Conservation (phyloP, 257 asterid species). For the Gardenia jasminoides region DNA sequence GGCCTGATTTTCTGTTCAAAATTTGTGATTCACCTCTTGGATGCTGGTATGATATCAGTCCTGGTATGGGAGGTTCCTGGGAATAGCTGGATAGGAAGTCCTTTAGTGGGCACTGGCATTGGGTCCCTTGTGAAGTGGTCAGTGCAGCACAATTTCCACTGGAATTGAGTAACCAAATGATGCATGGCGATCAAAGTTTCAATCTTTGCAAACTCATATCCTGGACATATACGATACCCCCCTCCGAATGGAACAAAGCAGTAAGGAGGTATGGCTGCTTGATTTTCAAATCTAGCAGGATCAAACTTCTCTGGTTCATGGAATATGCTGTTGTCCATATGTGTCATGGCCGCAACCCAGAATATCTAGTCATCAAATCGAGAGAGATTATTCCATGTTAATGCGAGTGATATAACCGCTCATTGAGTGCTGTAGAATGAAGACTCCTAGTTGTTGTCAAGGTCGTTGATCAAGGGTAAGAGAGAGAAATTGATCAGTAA, state of each 20-base stretch:
- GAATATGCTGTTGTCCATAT: conserved; percentile 53
- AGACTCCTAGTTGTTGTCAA: neutral
- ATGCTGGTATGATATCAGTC: neutral
- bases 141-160: conserved; percentile 55
- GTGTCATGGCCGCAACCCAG: conserved; percentile 66
- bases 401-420: neutral
- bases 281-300: conserved; percentile 51
- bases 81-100: conserved; percentile 50
- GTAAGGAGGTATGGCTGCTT: conserved; percentile 55
- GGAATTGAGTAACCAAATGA: conserved; percentile 48
- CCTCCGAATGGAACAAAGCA: conserved; percentile 67
- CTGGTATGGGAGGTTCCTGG: conserved; percentile 21
- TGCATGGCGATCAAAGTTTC: conserved; percentile 57
- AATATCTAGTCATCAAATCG: conserved; percentile 38
- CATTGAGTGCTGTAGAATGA: neutral
- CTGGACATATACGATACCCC: conserved; percentile 75
- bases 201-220: conserved; percentile 67
- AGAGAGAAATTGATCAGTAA: neutral
- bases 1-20: neutral
- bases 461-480: neutral
- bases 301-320: conserved; percentile 56
- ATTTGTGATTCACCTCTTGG: too few species aligned
- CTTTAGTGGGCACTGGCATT: conserved; percentile 57
- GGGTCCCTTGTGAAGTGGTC: conserved; percentile 57
- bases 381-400: neutral